Base-by-base conservation (phyloP, 352 stramenopile genomes). In the Globisporangium uncinulatum region DNA sequence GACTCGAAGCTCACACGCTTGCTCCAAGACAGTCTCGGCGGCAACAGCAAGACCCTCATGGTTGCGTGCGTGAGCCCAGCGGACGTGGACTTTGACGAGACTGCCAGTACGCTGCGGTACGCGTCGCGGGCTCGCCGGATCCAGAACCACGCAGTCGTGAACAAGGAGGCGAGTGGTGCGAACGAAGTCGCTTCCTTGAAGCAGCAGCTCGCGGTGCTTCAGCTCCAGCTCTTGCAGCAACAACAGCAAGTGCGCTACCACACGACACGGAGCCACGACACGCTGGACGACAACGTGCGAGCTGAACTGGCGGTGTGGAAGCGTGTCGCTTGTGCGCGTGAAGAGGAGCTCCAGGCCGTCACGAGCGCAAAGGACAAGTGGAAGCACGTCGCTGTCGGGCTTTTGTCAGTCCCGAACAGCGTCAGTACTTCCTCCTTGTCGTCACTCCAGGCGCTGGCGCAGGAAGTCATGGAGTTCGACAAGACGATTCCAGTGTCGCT, bases 121-220 rank as follows among this genome's bases (percentile, higher is more conserved):
- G 96, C 96, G 1, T 96, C 97, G 52, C 88, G 97, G 20, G 94
- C 97, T 6, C 98, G 98, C 47, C 98, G 98, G 55, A 99, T 99
- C 65, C 95, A 99, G 63, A 99, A 99, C 70, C 88, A 92, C 58
- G 94, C 97, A 1, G 83, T 98, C 54, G 90, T 99, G 39, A 99
- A 99, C 69, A 92, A 98, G 61, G 94, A 98, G 59, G 75, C 90
- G 20, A 98, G 96, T 55, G 84, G 94, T 21, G 82, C 92, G 32
- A 97, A 69, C 51, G 72, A 87, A 58, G 58, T 91, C 10, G 36
- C 41, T 6, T 77, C 72, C 41, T 65, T 92, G 8, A 87, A 86
- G 51, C 76, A 85, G 54, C 78, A 93, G 59, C 48, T 93, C 19
- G 79, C 83, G 48, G 57, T 88, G 36, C 52, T 89, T 36, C 71